Evolutionary conservation across 148 eudicot species (phyloP).

Genomic region (Chenopodium album): DNA sequence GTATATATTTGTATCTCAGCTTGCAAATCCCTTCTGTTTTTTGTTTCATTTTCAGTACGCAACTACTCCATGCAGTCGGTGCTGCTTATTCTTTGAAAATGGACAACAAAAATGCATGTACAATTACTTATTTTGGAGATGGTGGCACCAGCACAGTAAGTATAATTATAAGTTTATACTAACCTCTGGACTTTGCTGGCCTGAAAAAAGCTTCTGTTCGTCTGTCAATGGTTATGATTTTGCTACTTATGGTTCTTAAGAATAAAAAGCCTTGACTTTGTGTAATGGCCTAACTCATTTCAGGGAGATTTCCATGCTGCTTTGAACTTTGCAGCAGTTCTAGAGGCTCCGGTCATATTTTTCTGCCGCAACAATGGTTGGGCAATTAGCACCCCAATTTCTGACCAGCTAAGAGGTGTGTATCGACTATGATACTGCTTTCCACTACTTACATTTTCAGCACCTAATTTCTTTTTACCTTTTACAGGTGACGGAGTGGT

Average conservation of each 20-base stretch:
- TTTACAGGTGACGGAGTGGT: slow-evolving; percentile 74
- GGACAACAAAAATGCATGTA: slow-evolving; percentile 69
- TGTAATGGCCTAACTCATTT: background rate
- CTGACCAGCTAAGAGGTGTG: slow-evolving; percentile 62
- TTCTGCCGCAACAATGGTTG: slow-evolving; percentile 80
- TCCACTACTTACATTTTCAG: background rate
- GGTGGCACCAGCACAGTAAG: slow-evolving; percentile 70
- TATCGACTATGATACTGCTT: background rate
- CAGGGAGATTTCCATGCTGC: slow-evolving; percentile 86
- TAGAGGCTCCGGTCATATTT: slow-evolving; percentile 69
- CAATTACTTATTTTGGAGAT: slow-evolving; percentile 72
- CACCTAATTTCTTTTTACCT: background rate
- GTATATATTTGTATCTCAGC: background rate
- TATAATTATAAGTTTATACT: background rate
- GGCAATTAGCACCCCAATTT: slow-evolving; percentile 74
- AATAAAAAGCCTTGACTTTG: background rate
- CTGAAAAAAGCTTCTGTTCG: background rate
- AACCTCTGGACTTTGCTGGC: too few species aligned
- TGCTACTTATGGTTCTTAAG: background rate
- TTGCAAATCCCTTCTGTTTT: background rate
- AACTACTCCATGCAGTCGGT: slow-evolving; percentile 78
- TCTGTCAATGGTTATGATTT: background rate
- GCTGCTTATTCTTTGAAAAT: slow-evolving; percentile 80
- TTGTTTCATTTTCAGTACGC: slow-evolving; percentile 48
- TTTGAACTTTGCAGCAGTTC: slow-evolving; percentile 71